Percentiles rank a stretch among this genome's conserved stretches.
phyloP scores from a whole-genome alignment of 2,329 filamentous ascomycete genomes.

The Fusarium nelsonii region DNA sequence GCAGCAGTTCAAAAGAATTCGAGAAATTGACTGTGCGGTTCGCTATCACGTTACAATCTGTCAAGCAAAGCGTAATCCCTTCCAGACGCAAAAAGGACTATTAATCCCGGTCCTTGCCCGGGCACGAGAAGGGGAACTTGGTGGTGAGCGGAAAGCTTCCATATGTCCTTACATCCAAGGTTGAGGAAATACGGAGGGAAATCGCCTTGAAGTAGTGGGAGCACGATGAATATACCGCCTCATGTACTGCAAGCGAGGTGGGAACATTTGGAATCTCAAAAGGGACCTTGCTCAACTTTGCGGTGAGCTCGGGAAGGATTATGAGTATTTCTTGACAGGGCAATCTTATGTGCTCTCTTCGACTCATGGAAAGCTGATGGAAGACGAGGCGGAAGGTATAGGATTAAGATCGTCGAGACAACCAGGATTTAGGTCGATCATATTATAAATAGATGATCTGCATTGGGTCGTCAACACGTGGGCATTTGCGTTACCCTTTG shows the following conservation, averaged over 20 bases:
- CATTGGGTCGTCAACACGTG: background rate
- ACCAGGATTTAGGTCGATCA: background rate
- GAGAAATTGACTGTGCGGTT: too few species aligned
- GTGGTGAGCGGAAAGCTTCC: background rate
- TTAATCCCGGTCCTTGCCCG: too few species aligned
- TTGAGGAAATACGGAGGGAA: too few species aligned
- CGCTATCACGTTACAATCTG: too few species aligned
- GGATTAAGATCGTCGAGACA: background rate
- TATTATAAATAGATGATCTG: background rate
- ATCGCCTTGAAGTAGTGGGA: background rate
- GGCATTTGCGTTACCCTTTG: background rate
- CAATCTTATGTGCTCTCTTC: background rate
- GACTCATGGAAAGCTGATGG: too few species aligned
- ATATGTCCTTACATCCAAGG: background rate
- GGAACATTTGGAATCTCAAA: background rate
- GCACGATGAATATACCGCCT: background rate
- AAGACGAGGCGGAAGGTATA: background rate
- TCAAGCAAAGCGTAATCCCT: too few species aligned
- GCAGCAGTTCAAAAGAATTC: too few species aligned
- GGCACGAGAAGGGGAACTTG: too few species aligned
- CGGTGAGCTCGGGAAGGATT: too few species aligned
- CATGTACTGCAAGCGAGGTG: background rate
- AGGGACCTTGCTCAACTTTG: background rate
- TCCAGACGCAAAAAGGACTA: too few species aligned
- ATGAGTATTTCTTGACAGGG: too few species aligned